Evolutionary conservation across 108 stramenopile genomes (phyloP).

Genomic region (Tribonema minus): DNA sequence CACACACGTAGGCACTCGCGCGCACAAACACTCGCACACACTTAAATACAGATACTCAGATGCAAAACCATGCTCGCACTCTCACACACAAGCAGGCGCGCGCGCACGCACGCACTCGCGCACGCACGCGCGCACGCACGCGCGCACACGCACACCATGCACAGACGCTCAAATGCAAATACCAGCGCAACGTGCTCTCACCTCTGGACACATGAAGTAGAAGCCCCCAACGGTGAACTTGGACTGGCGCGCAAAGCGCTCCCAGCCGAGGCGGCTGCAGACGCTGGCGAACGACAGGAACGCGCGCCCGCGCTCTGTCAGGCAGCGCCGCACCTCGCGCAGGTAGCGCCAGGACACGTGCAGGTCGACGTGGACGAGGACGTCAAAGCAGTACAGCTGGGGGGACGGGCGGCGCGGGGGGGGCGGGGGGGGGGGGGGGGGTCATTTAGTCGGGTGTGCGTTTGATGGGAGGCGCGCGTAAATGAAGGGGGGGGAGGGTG

Average conservation of each 20-base stretch:
- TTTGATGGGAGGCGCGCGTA: neutral
- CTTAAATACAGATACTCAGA: too few species aligned
- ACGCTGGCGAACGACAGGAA: conserved; percentile 46
- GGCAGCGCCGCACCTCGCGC: conserved; percentile 56
- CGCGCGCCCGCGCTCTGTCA: conserved; percentile 64
- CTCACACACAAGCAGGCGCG: neutral
- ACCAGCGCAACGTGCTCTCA: neutral
- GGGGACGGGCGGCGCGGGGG: neutral
- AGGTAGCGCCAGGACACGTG: conserved; percentile 40
- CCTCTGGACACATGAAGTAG: conserved; percentile 1
- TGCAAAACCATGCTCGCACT: neutral
- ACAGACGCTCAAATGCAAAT: neutral
- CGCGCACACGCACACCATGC: neutral
- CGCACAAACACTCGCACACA: too few species aligned
- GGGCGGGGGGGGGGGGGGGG: neutral
- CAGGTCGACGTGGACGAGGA: conserved; percentile 41
- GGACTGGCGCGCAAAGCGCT: conserved; percentile 17
- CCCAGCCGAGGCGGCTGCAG: conserved; percentile 27
- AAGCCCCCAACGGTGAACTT: conserved; percentile 45
- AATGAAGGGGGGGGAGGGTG: too few species aligned
- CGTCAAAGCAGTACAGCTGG: conserved; percentile 19
- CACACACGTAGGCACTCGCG: neutral
- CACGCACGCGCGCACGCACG: too few species aligned
- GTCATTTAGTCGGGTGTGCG: neutral
- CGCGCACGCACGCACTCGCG: too few species aligned